A percentile compares a stretch with the other conserved stretches of the same genome.
Evolutionary conservation across 2,329 filamentous ascomycete genomes (phyloP).

Genomic region (Taxawa tesnikishii): DNA sequence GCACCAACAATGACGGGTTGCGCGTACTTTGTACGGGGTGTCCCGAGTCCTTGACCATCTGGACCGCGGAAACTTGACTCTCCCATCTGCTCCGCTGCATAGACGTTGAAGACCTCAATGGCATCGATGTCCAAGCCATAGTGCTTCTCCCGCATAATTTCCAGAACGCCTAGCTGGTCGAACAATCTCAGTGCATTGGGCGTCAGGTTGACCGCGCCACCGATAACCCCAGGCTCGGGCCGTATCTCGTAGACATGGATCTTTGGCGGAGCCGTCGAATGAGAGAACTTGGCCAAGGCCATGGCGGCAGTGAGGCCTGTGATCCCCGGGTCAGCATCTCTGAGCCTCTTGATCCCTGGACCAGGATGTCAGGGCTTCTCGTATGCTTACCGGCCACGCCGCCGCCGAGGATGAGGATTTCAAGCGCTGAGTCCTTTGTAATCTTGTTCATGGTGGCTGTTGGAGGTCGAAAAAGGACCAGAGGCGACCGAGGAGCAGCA

Average conservation of each 20-base stretch:
- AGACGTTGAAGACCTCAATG: constrained; percentile 33
- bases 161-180: constrained; percentile 21
- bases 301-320: constrained; percentile 36
- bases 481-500: too few species aligned
- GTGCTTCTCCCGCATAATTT: constrained; percentile 23
- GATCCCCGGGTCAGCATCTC: neutral
- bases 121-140: constrained; percentile 30
- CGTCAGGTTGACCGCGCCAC: constrained; percentile 35
- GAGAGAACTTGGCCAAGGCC: constrained; percentile 29
- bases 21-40: constrained; percentile 26
- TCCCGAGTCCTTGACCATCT: constrained; percentile 29
- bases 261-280: constrained; percentile 18
- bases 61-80: constrained; percentile 29
- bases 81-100: constrained; percentile 26
- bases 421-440: constrained; percentile 2
- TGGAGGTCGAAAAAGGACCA: too few species aligned
- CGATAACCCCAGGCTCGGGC: constrained; percentile 29
- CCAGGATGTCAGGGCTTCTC: neutral
- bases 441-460: too few species aligned
- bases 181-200: constrained; percentile 31
- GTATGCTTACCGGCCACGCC: constrained; percentile 4
- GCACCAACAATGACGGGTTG: too few species aligned
- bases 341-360: neutral
- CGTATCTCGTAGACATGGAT: constrained; percentile 39
- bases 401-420: constrained; percentile 5